These are phyloP conservation scores for Aspergillus fijiensis DNA, from an alignment of 2,329 filamentous ascomycete species.

Conservation along the genomic window DNA sequence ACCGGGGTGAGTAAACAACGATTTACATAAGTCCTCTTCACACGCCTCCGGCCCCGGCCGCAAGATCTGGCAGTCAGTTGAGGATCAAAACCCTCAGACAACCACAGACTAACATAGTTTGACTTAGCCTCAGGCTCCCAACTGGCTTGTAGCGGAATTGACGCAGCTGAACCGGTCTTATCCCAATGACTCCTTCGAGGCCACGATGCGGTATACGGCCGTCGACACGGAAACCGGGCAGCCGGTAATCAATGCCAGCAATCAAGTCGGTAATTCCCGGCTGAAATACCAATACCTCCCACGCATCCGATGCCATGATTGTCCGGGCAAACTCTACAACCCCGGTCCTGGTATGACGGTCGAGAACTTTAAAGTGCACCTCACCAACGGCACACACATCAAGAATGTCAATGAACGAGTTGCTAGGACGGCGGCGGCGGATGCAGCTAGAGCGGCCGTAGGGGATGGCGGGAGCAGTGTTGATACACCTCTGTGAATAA, in stretches of 20 bases:
- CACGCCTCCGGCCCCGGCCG: conserved; percentile 18
- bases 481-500: conserved; percentile 16
- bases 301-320: conserved; percentile 87
- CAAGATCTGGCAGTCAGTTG: conserved; percentile 5
- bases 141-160: conserved; percentile 79
- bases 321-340: conserved; percentile 90
- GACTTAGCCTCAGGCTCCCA: conserved; percentile 74
- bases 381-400: conserved; percentile 79
- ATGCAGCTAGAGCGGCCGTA: conserved; percentile 15
- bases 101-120: conserved; percentile 13
- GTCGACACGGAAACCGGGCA: conserved; percentile 71
- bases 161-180: conserved; percentile 67
- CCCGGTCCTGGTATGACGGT: conserved; percentile 81
- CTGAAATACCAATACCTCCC: conserved; percentile 82
- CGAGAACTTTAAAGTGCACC: conserved; percentile 87
- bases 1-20: conserved; percentile 45
- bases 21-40: conserved; percentile 14
- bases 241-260: conserved; percentile 56
- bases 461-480: conserved; percentile 15
- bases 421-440: conserved; percentile 25
- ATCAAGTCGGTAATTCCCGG: conserved; percentile 54
- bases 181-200: conserved; percentile 80
- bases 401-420: conserved; percentile 63
- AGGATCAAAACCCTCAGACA: conserved; percentile 2
- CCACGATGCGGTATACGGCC: conserved; percentile 84